Evolutionary conservation across 495 filamentous ascomycete genomes (phyloP), one percentile per base, ranked within the genome.

Genomic region (Achaetomiella virescens): DNA sequence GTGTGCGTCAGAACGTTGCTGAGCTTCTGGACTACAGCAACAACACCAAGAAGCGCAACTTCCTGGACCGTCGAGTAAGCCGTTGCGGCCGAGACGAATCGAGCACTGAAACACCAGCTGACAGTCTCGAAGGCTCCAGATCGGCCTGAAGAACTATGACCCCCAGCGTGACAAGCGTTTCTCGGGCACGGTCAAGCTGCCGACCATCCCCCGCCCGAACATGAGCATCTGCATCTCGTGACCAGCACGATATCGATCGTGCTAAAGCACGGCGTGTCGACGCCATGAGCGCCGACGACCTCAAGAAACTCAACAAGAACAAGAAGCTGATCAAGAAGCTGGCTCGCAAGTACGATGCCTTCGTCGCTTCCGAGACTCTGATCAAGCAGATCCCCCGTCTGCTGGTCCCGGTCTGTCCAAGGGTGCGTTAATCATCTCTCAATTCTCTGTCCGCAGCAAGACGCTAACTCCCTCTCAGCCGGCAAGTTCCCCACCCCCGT

Each of bases 261-360:
- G 91, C 93, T 60, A n/a, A 98, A 98, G 84, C 93, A 98, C 79
- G 88, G 89, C 67, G 89, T 68, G 82, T 96, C 63, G 93, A 98
- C 65, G 90, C 91, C 76, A 97, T 97, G 91, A 93, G 88, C 70
- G 77, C 88, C 59, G 93, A 98, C 67, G 93, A 98, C 76, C 78
- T 98, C 75, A 97, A 97, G 88, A 98, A 98, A 86, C 88, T 98
- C 62, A 98, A 98, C 85, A 98, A 97, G 88, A 98, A 98, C 88
- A 98, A 98, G 87, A 98, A 98, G 85, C 84, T 98, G 66, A 97
- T 98, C 86, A 98, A 98, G 88, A 98, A 97, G 85, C 89, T 98
- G 59, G 95, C 93, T 61, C 90, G 91, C 81, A 97, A 97, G 81
- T 97, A 98, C 84, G 95, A 98, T 79, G 92, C 91, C 63, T 98